Base-by-base conservation (phyloP, 495 filamentous ascomycete genomes). In the Aspergillus incahuasiensis region DNA sequence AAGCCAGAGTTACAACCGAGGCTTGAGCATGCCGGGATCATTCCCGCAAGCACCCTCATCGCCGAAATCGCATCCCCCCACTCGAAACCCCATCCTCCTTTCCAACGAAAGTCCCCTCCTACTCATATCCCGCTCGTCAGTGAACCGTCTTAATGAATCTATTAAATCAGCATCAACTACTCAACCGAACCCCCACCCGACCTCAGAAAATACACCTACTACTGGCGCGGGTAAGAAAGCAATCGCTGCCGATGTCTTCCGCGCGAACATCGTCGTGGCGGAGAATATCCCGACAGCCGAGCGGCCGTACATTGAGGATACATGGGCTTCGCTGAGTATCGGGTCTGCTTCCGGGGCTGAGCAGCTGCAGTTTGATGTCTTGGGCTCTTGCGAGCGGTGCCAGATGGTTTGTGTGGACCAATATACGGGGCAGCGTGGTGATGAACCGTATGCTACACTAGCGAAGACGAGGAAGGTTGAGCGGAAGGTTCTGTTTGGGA, bases 321-420 rank as follows among this genome's bases (percentile, higher is more conserved):
- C 55, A 11, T 83, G 79, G 79, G 56, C 65, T 3, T 65, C 55
- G 9, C 28, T 80, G 24, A 63, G 60, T 1, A 72, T 80, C 20
- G 73, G 32, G 6, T 35, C 32, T 9, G 32, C 73, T 0, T 56
- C 71, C 8, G 32, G 74, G 0, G 55, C 71, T 0, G 52, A 62
- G 6, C 55, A 67, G 35, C 53, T 75, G 34, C 63, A 72, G 3
- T 86, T 90, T 49, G 77, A 88, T 61, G 82, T 92, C 56, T 73
- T 97, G 5, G 92, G 90, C 0, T 79, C 85, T 18, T 98, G 94
- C 63, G 80, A 91, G 34, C 74, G 94, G 15, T 98, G 94, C 57
- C 91, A 96, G 62, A 96, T 98, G 90, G 86, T 98, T 12, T 97
- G 92, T 65, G 81, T 97, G 42, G 84, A 98, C 58, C 94, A 96